These are phyloP conservation scores for Cokeromyces recurvatus DNA, from an alignment of 371 early-diverging fungal species.

Conservation along the genomic window DNA sequence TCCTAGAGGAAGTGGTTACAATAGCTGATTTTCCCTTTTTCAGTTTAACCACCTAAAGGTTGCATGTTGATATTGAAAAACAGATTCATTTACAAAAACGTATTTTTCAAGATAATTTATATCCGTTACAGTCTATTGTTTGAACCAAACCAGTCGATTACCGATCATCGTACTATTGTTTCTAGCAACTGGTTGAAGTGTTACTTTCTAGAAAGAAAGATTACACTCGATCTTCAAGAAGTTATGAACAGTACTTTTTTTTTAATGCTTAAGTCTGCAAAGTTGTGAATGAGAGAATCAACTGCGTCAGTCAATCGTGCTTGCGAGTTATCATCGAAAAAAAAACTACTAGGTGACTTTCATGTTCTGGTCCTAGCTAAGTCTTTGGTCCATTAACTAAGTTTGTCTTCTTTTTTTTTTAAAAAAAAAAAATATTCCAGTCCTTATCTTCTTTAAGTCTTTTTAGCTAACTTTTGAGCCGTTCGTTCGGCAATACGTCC, in stretches of 20 bases:
- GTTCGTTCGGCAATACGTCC: slow-evolving; percentile 9
- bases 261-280: slow-evolving; percentile 7
- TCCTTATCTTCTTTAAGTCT: slow-evolving; percentile 7
- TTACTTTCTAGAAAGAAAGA: slow-evolving; percentile 8
- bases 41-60: slow-evolving; percentile 11
- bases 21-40: slow-evolving; percentile 16
- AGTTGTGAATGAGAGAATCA: slow-evolving; percentile 4
- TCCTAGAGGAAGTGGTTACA: slow-evolving; percentile 15
- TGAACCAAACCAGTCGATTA: slow-evolving; percentile 2
- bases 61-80: slow-evolving; percentile 15
- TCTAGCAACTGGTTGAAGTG: slow-evolving; percentile 3
- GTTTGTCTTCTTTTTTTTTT: slow-evolving; percentile 4
- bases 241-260: slow-evolving; percentile 5
- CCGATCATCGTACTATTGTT: slow-evolving; percentile 5
- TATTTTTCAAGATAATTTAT: slow-evolving; percentile 7
- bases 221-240: slow-evolving; percentile 5
- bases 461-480: slow-evolving; percentile 7
- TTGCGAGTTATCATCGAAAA: slow-evolving; percentile 8
- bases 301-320: slow-evolving; percentile 5
- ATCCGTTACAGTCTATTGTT: slow-evolving; percentile 1
- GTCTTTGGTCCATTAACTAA: slow-evolving; percentile 1
- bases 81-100: slow-evolving; percentile 15
- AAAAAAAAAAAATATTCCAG: slow-evolving; percentile 5
- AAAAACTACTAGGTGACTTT: slow-evolving; percentile 9
- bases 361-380: slow-evolving; percentile 4